phyloP scores from a whole-genome alignment of 768 basidiomycete genomes.

The Rhodotorula babjevae region DNA sequence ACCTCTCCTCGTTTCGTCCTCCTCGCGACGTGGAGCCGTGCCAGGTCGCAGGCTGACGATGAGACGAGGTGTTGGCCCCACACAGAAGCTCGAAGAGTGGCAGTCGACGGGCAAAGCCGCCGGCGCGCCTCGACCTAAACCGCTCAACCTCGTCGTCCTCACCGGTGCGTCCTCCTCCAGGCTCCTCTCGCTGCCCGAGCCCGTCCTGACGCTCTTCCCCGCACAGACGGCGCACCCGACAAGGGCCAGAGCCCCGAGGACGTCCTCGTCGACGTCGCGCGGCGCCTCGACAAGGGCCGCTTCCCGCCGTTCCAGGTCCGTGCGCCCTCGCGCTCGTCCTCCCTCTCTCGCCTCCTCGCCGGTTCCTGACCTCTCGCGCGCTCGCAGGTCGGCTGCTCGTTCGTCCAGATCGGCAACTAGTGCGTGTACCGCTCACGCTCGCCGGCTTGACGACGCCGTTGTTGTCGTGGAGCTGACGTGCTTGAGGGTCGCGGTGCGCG shows the following conservation, averaged over 20 bases:
- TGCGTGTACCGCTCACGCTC: background rate
- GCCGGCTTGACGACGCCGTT: no score
- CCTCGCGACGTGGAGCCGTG: background rate
- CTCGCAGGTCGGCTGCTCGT: constrained; percentile 54
- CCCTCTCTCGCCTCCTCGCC: no score
- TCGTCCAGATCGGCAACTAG: constrained; percentile 64
- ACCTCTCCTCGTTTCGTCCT: background rate
- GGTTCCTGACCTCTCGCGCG: no score
- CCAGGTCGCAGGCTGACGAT: no score
- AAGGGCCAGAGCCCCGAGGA: constrained; percentile 24
- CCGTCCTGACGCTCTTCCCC: background rate
- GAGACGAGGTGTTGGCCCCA: no score
- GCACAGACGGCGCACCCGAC: constrained; percentile 36
- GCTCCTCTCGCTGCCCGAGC: no score
- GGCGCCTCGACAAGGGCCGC: constrained; percentile 19
- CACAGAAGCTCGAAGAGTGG: constrained; percentile 8
- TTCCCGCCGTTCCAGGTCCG: constrained; percentile 15
- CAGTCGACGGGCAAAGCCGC: constrained; percentile 8
- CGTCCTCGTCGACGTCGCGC: constrained; percentile 20
- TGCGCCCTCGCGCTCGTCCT: no score
- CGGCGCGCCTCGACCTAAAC: constrained; percentile 25
- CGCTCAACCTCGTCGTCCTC: constrained; percentile 35
- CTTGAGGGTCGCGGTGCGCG: background rate
- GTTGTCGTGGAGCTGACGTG: no score
- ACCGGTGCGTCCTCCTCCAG: constrained; percentile 8